phyloP scores from a whole-genome alignment of 805 yeast species.

The Saccharomyces eubayanus region DNA sequence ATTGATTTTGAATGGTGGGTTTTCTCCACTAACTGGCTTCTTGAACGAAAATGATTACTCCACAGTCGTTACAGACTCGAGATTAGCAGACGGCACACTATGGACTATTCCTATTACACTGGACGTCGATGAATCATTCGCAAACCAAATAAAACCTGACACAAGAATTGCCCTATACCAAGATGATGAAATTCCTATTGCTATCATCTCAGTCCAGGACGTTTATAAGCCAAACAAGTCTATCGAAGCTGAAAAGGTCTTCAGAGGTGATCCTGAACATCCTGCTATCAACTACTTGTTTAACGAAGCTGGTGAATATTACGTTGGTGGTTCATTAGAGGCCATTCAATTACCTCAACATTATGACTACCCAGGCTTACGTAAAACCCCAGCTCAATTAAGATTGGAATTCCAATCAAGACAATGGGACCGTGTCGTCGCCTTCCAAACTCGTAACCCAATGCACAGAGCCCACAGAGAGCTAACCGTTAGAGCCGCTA shows the following conservation, averaged over 20 bases:
- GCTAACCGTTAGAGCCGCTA: constrained; percentile 92
- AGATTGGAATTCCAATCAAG: constrained; percentile 73
- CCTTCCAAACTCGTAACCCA: constrained; percentile 97
- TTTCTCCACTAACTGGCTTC: constrained; percentile 72
- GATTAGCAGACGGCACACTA: constrained; percentile 66
- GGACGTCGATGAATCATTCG: constrained; percentile 52
- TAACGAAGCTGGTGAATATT: constrained; percentile 70
- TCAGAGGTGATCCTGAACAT: constrained; percentile 95
- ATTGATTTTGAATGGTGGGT: constrained; percentile 86
- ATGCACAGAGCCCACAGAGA: constrained; percentile 99
- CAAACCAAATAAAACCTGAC: constrained; percentile 41
- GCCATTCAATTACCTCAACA: constrained; percentile 80
- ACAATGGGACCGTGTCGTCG: constrained; percentile 85
- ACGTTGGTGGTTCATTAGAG: constrained; percentile 81
- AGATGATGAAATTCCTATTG: constrained; percentile 70
- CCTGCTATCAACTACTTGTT: constrained; percentile 76
- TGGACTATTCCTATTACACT: constrained; percentile 93
- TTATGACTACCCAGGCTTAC: constrained; percentile 79
- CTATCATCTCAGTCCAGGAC: constrained; percentile 72
- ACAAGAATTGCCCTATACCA: constrained; percentile 68
- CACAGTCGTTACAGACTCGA: constrained; percentile 56
- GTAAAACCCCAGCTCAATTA: constrained; percentile 86
- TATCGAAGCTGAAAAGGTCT: constrained; percentile 74
- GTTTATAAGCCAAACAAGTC: constrained; percentile 75
- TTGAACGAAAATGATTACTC: constrained; percentile 55